Evolutionary conservation across 108 stramenopile species (phyloP).

Genomic region (Heterococcus sp.): DNA sequence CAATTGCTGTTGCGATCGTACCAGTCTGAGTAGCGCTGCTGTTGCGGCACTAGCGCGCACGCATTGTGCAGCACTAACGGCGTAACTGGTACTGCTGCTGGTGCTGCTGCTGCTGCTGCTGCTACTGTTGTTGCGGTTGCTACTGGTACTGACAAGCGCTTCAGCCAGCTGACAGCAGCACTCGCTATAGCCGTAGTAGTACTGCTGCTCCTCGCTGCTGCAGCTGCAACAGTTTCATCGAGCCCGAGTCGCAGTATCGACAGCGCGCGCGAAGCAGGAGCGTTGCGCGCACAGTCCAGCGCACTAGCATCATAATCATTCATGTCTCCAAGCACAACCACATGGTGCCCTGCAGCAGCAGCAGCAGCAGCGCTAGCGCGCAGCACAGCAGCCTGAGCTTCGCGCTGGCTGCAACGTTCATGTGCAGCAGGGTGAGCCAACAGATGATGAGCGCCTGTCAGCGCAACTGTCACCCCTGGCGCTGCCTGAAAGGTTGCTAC

Average conservation of each 20-base stretch:
- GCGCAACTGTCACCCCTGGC: neutral
- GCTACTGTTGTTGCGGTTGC: neutral
- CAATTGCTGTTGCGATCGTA: neutral
- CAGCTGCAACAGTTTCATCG: neutral
- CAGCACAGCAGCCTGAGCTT: constrained; percentile 7
- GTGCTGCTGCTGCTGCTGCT: neutral
- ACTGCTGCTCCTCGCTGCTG: too few relatives aligned
- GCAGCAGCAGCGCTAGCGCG: neutral
- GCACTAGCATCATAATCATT: neutral
- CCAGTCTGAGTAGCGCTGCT: neutral
- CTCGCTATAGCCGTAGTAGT: too few relatives aligned
- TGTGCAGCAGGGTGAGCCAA: neutral
- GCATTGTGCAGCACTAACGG: neutral
- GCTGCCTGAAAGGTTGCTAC: too few relatives aligned
- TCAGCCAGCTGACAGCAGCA: too few relatives aligned
- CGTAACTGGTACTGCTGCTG: too few relatives aligned
- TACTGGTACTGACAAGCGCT: neutral
- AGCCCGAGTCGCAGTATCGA: neutral
- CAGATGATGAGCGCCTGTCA: neutral
- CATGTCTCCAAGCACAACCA: neutral
- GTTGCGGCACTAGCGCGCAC: neutral
- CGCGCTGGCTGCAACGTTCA: neutral
- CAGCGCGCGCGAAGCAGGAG: neutral
- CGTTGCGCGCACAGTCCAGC: neutral
- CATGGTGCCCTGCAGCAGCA: neutral